Evolutionary conservation across 2,329 filamentous ascomycete genomes (phyloP).

Genomic region (Fusarium lyarnte): DNA sequence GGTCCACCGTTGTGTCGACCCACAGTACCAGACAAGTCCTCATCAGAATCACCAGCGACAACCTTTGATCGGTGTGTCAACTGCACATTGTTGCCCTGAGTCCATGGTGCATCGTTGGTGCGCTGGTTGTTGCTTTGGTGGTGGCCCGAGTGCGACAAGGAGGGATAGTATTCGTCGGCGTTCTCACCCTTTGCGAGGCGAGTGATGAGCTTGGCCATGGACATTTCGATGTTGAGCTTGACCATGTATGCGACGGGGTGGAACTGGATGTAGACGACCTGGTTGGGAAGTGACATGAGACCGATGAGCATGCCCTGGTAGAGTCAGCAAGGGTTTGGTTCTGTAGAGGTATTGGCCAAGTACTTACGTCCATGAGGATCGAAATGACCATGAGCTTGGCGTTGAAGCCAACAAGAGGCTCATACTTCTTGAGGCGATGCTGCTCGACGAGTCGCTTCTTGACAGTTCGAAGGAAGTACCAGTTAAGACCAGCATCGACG

Average conservation of each 20-base stretch:
- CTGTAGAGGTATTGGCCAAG: fast-evolving
- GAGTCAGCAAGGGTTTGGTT: neutral
- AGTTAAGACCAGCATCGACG: conserved; percentile 62
- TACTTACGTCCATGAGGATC: conserved; percentile 58
- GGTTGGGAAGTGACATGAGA: conserved; percentile 48
- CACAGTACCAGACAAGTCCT: neutral
- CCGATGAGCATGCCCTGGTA: conserved; percentile 43
- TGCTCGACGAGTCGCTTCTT: conserved; percentile 58
- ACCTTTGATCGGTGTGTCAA: conserved; percentile 34
- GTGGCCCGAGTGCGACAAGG: conserved; percentile 32
- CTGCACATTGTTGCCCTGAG: conserved; percentile 13
- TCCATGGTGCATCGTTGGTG: conserved; percentile 25
- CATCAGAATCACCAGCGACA: conserved; percentile 35
- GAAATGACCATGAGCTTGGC: conserved; percentile 60
- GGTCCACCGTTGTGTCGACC: neutral
- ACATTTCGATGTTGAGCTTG: conserved; percentile 64
- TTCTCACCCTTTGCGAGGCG: conserved; percentile 43
- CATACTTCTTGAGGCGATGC: conserved; percentile 60
- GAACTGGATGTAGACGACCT: conserved; percentile 58
- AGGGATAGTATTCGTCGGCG: conserved; percentile 34
- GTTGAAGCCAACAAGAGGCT: conserved; percentile 60
- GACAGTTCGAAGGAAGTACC: conserved; percentile 60
- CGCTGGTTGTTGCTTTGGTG: neutral
- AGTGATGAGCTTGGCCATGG: conserved; percentile 62
- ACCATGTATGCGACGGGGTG: conserved; percentile 63